Percentiles rank a stretch among this genome's conserved stretches.
phyloP scores from a whole-genome alignment of 306 rosid species.

The Canavalia gladiata region DNA sequence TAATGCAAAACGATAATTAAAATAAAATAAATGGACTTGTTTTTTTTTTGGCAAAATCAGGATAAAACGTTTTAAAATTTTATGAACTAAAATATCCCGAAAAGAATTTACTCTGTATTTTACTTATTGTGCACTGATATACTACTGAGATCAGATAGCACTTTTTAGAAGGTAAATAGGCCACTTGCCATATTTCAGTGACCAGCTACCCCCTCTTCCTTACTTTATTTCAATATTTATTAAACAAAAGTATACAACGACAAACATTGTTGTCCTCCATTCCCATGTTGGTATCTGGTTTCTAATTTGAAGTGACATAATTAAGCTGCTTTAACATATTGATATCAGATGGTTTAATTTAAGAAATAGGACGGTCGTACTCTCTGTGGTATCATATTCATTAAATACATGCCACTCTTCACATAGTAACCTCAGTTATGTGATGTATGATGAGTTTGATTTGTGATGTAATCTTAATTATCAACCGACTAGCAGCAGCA shows the following conservation, averaged over 20 bases:
- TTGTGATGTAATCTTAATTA: conserved; percentile 22
- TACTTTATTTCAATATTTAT: neutral
- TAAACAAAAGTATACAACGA: neutral
- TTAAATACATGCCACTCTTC: conserved; percentile 41
- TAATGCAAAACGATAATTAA: no score
- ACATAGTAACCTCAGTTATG: conserved; percentile 1
- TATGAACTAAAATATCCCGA: no score
- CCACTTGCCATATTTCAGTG: neutral
- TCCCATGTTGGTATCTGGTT: neutral
- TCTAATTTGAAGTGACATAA: neutral
- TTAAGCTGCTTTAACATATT: conserved; percentile 8
- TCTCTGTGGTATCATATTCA: conserved; percentile 6
- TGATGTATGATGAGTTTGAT: neutral
- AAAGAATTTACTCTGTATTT: no score
- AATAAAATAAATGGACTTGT: no score
- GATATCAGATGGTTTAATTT: neutral
- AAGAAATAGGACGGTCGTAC: conserved; percentile 8
- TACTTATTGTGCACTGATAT: neutral
- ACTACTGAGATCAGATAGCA: neutral
- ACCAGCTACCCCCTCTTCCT: neutral
- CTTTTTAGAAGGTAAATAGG: neutral
- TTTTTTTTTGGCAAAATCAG: no score
- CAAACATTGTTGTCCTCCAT: neutral
- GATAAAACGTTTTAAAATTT: no score
- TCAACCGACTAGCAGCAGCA: conserved; percentile 46